These are phyloP conservation scores for Linum usitatissimum DNA, from an alignment of 345 rosid species.

Conservation along the genomic window DNA sequence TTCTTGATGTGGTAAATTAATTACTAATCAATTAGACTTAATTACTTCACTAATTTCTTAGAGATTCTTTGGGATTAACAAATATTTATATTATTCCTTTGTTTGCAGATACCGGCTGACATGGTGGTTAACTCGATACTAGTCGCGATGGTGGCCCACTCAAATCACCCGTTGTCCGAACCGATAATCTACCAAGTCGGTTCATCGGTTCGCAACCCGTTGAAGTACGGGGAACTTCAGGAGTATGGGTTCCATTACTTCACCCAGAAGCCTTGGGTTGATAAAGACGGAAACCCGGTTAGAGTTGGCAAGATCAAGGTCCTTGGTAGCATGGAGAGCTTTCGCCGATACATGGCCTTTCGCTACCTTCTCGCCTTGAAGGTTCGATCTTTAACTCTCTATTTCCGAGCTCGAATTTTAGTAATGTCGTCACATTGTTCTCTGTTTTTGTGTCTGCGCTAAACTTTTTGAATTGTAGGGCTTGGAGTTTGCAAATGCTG, in stretches of 20 bases:
- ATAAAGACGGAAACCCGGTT: slow-evolving; percentile 68
- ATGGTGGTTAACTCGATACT: slow-evolving; percentile 72
- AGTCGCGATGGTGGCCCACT: slow-evolving; percentile 45
- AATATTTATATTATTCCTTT: not conserved
- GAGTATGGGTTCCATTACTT: slow-evolving; percentile 40
- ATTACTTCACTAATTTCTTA: not conserved
- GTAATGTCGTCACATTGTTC: no score
- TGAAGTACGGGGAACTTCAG: slow-evolving; percentile 31
- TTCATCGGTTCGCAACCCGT: slow-evolving; percentile 48
- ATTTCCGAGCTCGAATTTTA: not conserved
- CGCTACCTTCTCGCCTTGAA: slow-evolving; percentile 52
- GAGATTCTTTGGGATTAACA: not conserved
- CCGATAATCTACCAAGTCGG: slow-evolving; percentile 62
- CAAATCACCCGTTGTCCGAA: slow-evolving; percentile 10
- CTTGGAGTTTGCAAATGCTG: slow-evolving; percentile 35
- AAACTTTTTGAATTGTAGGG: slow-evolving; percentile 21
- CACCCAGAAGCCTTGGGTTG: slow-evolving; percentile 58
- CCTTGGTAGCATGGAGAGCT: slow-evolving; percentile 51
- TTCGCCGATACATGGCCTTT: slow-evolving; percentile 57
- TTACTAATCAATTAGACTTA: not conserved
- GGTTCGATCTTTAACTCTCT: slow-evolving; percentile 30
- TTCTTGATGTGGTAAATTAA: slow-evolving; percentile 7
- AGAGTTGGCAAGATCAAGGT: slow-evolving; percentile 36
- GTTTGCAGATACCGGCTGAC: slow-evolving; percentile 61
- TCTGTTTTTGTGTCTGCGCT: not conserved